Conservation (phyloP, 495 filamentous ascomycete species). For the Neurospora sp. region DNA sequence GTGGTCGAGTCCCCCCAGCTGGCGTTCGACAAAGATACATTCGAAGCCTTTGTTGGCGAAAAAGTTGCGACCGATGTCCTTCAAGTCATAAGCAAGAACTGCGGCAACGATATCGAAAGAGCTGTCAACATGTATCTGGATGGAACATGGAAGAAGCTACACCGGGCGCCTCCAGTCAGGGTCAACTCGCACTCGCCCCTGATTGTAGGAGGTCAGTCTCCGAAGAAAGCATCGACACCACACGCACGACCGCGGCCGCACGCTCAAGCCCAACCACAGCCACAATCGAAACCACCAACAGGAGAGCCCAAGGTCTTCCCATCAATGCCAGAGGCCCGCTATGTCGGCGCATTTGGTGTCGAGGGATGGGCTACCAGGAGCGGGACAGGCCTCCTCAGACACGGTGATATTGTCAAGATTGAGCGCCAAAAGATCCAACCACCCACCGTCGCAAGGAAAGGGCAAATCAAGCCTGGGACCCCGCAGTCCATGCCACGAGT, state of each 20-base stretch:
- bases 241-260: conserved; percentile 1
- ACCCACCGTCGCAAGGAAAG: conserved; percentile 43
- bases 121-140: conserved; percentile 86
- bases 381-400: conserved; percentile 59
- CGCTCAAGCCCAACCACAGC: not conserved
- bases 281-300: not conserved
- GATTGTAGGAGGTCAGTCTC: not conserved
- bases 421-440: conserved; percentile 71
- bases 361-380: conserved; percentile 89
- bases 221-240: not conserved
- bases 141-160: conserved; percentile 69
- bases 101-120: conserved; percentile 51
- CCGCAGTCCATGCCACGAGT: conserved; percentile 20
- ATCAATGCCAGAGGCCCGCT: conserved; percentile 55
- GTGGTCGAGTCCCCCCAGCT: conserved; percentile 2
- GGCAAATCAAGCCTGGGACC: conserved; percentile 28
- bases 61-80: conserved; percentile 45
- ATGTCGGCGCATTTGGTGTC: conserved; percentile 86
- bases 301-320: not conserved
- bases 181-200: not conserved
- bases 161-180: conserved; percentile 8
- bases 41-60: conserved; percentile 62
- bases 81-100: conserved; percentile 42
- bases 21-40: conserved; percentile 56
- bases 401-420: conserved; percentile 72